Base-by-base conservation (phyloP, 2,329 filamentous ascomycete genomes). In the Knoxdaviesia proteae region DNA sequence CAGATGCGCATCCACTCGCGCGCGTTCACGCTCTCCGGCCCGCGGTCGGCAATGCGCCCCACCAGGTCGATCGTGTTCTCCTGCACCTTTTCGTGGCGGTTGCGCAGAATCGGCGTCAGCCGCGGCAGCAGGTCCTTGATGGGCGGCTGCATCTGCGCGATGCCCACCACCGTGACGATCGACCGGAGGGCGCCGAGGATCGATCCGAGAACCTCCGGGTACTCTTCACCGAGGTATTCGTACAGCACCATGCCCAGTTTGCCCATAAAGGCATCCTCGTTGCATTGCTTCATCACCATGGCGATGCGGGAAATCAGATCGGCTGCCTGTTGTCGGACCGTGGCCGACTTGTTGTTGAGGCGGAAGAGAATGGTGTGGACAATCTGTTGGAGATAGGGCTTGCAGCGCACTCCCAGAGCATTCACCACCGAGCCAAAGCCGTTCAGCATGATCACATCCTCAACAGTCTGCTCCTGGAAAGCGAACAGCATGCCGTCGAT, bases 1-100 rank as follows among this genome's bases (percentile, higher is more conserved):
- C 90, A 98, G 58, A 98, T 98, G 57, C 90, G 79, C 92, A 98
- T 98, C 90, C 90, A 98, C 61, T 98, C 90, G 54, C 90, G 76
- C 9, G 90, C 87, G 56, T 94, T 94, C 56, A 98, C 90, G 48
- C 82, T 88, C 60, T 98, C 90, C 1, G 90, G 87, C 1, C 90
- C 92, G 50, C 90, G 82, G 61, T 98, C 90, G 10, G 92, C 90
- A 52, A 98, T 96, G 68, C 90, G 88, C 44, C 90, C 90, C 20
- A 98, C 90, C 2, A 98, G 71, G 58, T 98, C 90, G 52, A 98
- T 96, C 0, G 90, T 96, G 61, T 98, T 98, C 55, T 98, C 90
- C 58, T 98, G 90, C 38, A 98, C 92, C 62, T 98, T 98, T 57
- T 98, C 90, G 63, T 98, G 90, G 49, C 90, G 81, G 62, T 98